Evolutionary conservation across 1,284 basidiomycete genomes (phyloP), one percentile per base, ranked within the genome.

Genomic region (Vanrija humicola): DNA sequence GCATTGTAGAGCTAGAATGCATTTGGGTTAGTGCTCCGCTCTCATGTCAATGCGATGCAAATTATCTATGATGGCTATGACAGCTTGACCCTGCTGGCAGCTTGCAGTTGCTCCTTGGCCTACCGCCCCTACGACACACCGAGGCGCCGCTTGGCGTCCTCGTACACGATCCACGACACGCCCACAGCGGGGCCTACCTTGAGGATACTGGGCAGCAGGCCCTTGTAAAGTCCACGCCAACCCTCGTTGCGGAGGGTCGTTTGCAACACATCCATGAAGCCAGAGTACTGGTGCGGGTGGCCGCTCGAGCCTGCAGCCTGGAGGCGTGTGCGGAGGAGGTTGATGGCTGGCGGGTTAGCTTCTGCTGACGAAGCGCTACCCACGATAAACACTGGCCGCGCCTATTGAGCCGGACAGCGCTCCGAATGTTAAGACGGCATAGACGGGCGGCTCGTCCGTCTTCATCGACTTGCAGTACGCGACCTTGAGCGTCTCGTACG

Each of bases 121-220:
- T 15, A 21, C 38, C 3, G 18, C n/a, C 28, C 28, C 16, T 58
- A 51, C 39, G 55, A 73, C 5, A 76, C 71, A 0, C 72, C 74
- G 46, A 76, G 56, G 26, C 66, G 56, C 25, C 71, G 59, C 64
- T 76, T 76, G 18, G 59, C 56, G 48, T 76, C 71, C 64, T 76
- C 74, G 59, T 76, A 76, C 3, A 94, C 91, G 55, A 95, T 85
- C 77, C 94, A 95, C 59, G 89, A 90, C 78, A 97, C 95, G 23
- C 91, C 94, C 29, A 96, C 92, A 12, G 92, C 87, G 49, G 92
- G 92, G 48, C 95, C 86, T 55, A 97, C 92, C 83, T 97, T 98
- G 45, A 93, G 90, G 64, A 96, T 80, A 46, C 90, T 92, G 38
- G 91, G 92, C 54, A 91, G 82, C 62, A 95, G 77, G 38, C 95